Base-by-base conservation (phyloP, 2,329 filamentous ascomycete genomes). In the Pseudogymnoascus sp. region DNA sequence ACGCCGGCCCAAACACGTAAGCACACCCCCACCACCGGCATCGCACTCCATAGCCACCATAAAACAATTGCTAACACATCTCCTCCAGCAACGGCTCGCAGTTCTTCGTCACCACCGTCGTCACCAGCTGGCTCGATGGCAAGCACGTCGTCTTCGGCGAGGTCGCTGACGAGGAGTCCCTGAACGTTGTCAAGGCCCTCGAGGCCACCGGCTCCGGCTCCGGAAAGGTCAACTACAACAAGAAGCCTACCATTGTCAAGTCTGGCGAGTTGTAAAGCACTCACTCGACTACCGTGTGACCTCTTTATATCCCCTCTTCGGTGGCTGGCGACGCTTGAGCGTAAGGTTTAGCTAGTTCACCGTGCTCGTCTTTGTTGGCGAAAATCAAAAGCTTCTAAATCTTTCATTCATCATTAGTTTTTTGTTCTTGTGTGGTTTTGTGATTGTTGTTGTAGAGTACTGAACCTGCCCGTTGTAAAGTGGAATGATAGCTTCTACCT, bases 21-120 rank as follows among this genome's bases (percentile, higher is more conserved):
- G 83, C 68, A 52, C 27, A 60, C 13, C 13, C 48, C 25, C 5
- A 10, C 48, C 48, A 36, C 37, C n/a, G 5, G 15, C 25, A 59
- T 61, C n/a, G n/a, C n/a, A n/a, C n/a, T n/a, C n/a, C n/a, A n/a
- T n/a, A n/a, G n/a, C n/a, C n/a, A n/a, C n/a, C n/a, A n/a, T 58
- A 33, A 45, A 1, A 9, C n/a, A 65, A 35, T 58, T 31, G 25
- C 70, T 69, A 42, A 70, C 59, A 18, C 64, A 82, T 77, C 84
- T 85, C 69, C 79, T n/a, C 78, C 15, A 96, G 94, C 76, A 99
- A 99, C 80, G 94, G 94, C 72, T 96, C 90, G 60, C 93, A 97
- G 78, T 97, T 97, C 84, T 97, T 97, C 82, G 80, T 97, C 74
- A 97, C 93, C 72, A 97, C 93, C 62, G 91, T 96, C 59, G 83